A percentile compares a stretch with the other conserved stretches of the same genome.
Evolutionary conservation across 257 asterid genomes (phyloP).

Genomic region (Solanum infundibuliforme): DNA sequence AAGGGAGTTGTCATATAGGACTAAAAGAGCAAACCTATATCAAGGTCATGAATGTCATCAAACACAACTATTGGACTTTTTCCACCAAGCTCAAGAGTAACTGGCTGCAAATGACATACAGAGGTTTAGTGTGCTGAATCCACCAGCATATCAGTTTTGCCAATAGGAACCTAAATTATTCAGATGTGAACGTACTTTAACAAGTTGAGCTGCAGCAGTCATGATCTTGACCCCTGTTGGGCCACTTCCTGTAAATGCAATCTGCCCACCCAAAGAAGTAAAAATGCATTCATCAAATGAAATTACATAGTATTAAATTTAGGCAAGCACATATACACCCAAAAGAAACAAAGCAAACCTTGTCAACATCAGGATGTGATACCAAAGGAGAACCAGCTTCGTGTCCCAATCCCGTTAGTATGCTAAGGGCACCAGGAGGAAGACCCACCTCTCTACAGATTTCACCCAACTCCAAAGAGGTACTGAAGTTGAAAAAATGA

Average conservation of each 20-base stretch:
- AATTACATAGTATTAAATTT: not conserved
- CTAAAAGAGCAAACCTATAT: conserved; percentile 50
- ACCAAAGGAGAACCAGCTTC: conserved; percentile 98
- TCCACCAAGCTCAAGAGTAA: conserved; percentile 96
- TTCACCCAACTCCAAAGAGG: conserved; percentile 95
- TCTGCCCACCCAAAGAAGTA: conserved; percentile 31
- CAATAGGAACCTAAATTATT: not conserved
- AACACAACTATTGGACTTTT: conserved; percentile 96
- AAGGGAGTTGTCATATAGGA: not conserved
- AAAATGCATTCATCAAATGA: not conserved
- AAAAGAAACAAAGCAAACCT: conserved; percentile 34
- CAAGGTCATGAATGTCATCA: conserved; percentile 76
- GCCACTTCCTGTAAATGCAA: conserved; percentile 91
- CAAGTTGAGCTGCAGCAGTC: conserved; percentile 94
- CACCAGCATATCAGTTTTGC: not conserved
- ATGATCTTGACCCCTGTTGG: conserved; percentile 88
- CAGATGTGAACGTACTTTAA: conserved; percentile 42
- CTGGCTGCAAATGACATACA: conserved; percentile 58
- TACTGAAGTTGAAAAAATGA: conserved; percentile 30
- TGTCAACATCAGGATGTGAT: conserved; percentile 92
- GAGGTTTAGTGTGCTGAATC: not conserved
- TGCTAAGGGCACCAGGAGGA: conserved; percentile 82
- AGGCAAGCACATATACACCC: not conserved
- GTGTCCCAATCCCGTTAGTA: conserved; percentile 81
- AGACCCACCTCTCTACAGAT: conserved; percentile 87